phyloP scores from a whole-genome alignment of 345 rosid genomes.

The Eucalyptus decipiens region DNA sequence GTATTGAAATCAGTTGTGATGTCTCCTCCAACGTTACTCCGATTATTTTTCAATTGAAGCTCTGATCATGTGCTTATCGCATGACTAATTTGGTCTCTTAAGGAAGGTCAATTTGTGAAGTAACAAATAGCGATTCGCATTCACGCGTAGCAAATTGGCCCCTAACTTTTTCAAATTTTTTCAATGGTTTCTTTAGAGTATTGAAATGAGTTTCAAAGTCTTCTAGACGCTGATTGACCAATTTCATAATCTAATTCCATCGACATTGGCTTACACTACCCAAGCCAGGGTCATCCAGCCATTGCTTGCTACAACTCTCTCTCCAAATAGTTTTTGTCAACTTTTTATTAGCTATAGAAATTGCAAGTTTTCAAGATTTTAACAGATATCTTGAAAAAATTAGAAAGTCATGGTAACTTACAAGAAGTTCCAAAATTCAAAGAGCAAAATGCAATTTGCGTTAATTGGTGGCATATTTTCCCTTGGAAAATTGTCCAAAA shows the following conservation, averaged over 20 bases:
- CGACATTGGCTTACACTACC: neutral
- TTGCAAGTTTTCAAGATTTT: neutral
- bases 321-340: neutral
- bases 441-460: neutral
- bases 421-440: neutral
- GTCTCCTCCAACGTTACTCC: neutral
- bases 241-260: neutral
- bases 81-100: neutral
- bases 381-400: neutral
- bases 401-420: neutral
- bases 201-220: neutral
- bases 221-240: neutral
- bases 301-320: neutral
- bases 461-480: neutral
- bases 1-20: neutral
- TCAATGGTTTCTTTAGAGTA: neutral
- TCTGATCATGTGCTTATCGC: neutral
- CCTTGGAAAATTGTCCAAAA: neutral
- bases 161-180: neutral
- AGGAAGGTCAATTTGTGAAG: neutral
- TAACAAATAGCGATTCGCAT: neutral
- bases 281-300: neutral
- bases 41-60: neutral
- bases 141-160: neutral
- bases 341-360: neutral